Evolutionary conservation across 495 filamentous ascomycete species (phyloP).

Genomic region (Tuber microsphaerosporum): DNA sequence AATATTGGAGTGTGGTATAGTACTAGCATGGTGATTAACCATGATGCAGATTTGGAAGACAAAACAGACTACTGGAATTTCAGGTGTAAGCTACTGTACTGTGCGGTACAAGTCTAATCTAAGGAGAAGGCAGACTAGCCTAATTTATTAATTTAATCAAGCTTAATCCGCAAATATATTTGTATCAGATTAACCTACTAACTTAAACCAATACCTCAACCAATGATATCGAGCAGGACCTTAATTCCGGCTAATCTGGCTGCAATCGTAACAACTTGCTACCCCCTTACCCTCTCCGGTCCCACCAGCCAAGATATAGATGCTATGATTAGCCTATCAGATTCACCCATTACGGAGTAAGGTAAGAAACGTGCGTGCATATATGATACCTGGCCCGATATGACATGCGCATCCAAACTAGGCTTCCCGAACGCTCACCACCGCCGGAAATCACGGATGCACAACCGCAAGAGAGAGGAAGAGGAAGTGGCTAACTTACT

Average conservation of each 20-base stretch:
- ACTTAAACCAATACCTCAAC: neutral
- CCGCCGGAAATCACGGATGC: neutral
- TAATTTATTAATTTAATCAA: neutral
- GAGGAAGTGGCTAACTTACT: neutral
- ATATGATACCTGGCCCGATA: neutral
- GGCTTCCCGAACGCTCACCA: neutral
- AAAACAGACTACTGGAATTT: neutral
- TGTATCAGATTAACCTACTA: neutral
- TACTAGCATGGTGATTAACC: neutral
- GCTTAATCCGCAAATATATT: neutral
- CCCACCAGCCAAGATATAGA: neutral
- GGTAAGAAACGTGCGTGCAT: neutral
- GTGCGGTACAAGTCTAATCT: neutral
- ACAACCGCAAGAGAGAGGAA: neutral
- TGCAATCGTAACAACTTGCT: neutral
- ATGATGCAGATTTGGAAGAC: neutral
- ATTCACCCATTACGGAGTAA: neutral
- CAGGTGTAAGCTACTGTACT: neutral
- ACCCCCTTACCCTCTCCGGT: neutral
- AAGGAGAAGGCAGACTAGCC: neutral
- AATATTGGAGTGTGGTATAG: too few relatives aligned
- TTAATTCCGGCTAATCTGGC: too few relatives aligned
- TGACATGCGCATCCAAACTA: neutral
- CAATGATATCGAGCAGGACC: too few relatives aligned
- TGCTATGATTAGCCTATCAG: neutral